Conservation (phyloP, 2,329 filamentous ascomycete species). For the Paracamarosporium sp. region DNA sequence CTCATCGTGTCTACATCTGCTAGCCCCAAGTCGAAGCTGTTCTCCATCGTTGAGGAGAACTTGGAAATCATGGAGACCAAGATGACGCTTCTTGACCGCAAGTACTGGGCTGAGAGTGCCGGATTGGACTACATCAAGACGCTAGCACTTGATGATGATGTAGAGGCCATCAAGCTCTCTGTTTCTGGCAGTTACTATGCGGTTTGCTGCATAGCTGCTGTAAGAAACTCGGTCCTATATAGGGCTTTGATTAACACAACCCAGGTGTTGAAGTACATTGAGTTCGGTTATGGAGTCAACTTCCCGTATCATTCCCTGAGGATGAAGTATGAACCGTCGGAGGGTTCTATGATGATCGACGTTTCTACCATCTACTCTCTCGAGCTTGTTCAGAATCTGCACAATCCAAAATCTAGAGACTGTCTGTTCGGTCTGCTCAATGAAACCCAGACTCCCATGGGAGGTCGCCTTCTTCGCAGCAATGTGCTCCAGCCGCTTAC, state of each 20-base stretch:
- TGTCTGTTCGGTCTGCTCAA: conserved; percentile 87
- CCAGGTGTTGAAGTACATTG: conserved; percentile 81
- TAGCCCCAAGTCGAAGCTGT: conserved; percentile 74
- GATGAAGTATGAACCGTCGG: conserved; percentile 84
- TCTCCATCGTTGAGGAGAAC: conserved; percentile 75
- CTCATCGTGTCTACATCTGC: conserved; percentile 78
- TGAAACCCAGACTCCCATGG: conserved; percentile 87
- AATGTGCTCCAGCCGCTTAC: conserved; percentile 91
- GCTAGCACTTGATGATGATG: conserved; percentile 80
- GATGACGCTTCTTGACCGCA: conserved; percentile 73
- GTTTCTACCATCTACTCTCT: conserved; percentile 84
- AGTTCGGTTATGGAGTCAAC: conserved; percentile 69
- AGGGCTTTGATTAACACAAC: conserved; percentile 1
- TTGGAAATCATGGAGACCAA: conserved; percentile 64
- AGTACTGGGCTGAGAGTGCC: conserved; percentile 80
- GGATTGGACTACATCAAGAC: conserved; percentile 80
- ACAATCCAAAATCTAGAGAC: conserved; percentile 77
- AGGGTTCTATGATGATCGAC: conserved; percentile 96
- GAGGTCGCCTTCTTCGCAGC: conserved; percentile 78
- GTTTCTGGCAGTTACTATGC: conserved; percentile 86
- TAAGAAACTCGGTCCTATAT: conserved; percentile 64
- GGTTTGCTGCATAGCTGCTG: conserved; percentile 83
- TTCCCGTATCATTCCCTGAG: conserved; percentile 83
- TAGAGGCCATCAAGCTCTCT: conserved; percentile 80
- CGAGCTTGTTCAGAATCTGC: conserved; percentile 88